Evolutionary conservation across 495 filamentous ascomycete species (phyloP), one percentile per base, ranked within the genome.

Genomic region (Trichodelitschia bisporula): DNA sequence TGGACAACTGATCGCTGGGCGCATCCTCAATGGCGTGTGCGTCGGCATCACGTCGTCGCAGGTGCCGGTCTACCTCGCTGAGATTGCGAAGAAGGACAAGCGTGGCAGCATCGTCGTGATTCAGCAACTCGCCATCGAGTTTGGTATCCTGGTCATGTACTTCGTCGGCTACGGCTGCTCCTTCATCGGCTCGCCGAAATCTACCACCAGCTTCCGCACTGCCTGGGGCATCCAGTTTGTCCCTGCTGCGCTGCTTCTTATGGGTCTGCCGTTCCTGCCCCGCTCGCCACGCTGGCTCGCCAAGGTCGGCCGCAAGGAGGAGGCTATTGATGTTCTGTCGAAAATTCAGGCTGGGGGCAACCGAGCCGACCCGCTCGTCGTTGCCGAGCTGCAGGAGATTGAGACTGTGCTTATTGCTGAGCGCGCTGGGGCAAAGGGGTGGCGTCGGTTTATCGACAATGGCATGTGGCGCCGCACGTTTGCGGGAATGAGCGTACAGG

Each of bases 381-480:
- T 6, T 6, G 21, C 21, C n/a, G 21, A 24, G 21, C n/a, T 6
- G 6, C n/a, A 24, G 6, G 21, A 24, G n/a, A 11, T 34, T 40
- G 9, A 6, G 39, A 11, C 33, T 46, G 10, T 29, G 32, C 17
- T 28, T 46, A n/a, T n/a, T n/a, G 13, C 36, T n/a, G n/a, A n/a
- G 30, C 9, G 37, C 48, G 1, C 53, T 56, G 18, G 49, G 43
- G 15, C 43, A 51, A 30, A 47, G 47, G 34, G 40, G n/a, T n/a
- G n/a, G n/a, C n/a, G n/a, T n/a, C n/a, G n/a, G n/a, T n/a, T n/a
- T n/a, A n/a, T n/a, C n/a, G n/a, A n/a, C n/a, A n/a, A n/a, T n/a
- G n/a, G n/a, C n/a, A 72, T 79, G 58, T 77, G 72, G 72, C 60
- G 63, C 36, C 61, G 74, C 2, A 77, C 74, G 10, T 40, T 78